phyloP scores from a whole-genome alignment of 805 yeast species.

The Zygosaccharomyces kombuchaensis region DNA sequence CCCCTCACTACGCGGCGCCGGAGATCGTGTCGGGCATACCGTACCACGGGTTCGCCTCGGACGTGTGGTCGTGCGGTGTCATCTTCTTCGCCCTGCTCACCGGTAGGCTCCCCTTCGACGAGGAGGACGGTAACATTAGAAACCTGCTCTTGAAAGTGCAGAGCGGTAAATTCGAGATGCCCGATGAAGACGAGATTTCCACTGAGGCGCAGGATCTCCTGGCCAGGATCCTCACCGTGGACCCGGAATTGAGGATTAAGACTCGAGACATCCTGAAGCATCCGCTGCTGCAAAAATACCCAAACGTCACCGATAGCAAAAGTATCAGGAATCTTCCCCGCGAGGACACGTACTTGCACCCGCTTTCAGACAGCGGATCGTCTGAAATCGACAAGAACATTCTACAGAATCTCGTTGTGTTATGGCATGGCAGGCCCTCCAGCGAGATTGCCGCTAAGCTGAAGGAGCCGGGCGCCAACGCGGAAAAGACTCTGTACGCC shows the following conservation, averaged over 20 bases:
- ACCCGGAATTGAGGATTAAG: constrained; percentile 75
- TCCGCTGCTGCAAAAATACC: constrained; percentile 76
- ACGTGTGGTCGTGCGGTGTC: constrained; percentile 98
- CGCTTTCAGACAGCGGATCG: constrained; percentile 34
- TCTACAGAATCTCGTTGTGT: constrained; percentile 66
- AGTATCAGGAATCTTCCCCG: constrained; percentile 37
- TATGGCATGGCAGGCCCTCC: constrained; percentile 75
- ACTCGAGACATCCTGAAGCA: constrained; percentile 74
- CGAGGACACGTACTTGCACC: constrained; percentile 38
- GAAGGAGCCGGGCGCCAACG: constrained; percentile 51
- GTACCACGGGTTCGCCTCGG: constrained; percentile 95
- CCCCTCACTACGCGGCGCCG: constrained; percentile 98
- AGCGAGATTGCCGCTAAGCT: constrained; percentile 50
- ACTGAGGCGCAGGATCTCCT: constrained; percentile 85
- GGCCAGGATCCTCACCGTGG: constrained; percentile 70
- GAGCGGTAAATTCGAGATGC: constrained; percentile 81
- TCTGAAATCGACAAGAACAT: constrained; percentile 65
- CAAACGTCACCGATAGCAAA: constrained; percentile 34
- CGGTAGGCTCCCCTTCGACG: constrained; percentile 92
- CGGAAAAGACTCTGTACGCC: constrained; percentile 80
- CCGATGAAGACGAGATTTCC: constrained; percentile 67
- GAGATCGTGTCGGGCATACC: constrained; percentile 94
- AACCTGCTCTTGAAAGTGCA: constrained; percentile 85
- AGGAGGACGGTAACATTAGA: constrained; percentile 81
- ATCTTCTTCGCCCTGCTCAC: constrained; percentile 89